Conservation (phyloP, 1,284 basidiomycete species). For the Ganoderma multipileum region DNA sequence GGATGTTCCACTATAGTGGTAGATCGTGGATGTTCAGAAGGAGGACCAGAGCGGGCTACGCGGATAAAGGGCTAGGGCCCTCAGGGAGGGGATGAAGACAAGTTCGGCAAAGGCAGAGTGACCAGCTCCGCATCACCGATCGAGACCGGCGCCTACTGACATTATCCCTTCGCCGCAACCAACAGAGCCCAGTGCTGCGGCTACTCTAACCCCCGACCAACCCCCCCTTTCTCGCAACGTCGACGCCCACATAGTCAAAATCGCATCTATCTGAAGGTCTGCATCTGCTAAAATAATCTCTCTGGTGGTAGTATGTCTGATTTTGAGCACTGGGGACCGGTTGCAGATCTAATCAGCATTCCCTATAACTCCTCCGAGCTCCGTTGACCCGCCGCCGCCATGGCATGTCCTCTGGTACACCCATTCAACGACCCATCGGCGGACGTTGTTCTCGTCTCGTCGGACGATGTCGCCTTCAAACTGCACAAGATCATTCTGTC, state of each 20-base stretch:
- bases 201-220: no score
- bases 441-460: slow-evolving; percentile 41
- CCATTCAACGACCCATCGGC: slow-evolving; percentile 7
- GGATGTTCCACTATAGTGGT: not conserved
- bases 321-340: not conserved
- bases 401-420: not conserved
- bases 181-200: no score
- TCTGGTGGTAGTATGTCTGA: not conserved
- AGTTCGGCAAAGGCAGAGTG: not conserved
- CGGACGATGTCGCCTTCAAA: slow-evolving; percentile 45
- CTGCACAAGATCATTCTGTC: slow-evolving; percentile 45
- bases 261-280: not conserved
- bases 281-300: not conserved
- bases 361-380: no score
- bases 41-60: not conserved
- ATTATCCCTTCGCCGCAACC: not conserved
- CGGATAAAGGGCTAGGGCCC: not conserved
- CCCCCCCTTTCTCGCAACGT: no score
- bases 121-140: not conserved
- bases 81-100: not conserved
- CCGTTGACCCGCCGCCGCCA: not conserved
- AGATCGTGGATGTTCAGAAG: not conserved
- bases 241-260: not conserved
- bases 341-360: no score
- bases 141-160: not conserved